These are phyloP conservation scores for Corynascus novoguineensis DNA, from an alignment of 495 filamentous ascomycete species.

Conservation along the genomic window DNA sequence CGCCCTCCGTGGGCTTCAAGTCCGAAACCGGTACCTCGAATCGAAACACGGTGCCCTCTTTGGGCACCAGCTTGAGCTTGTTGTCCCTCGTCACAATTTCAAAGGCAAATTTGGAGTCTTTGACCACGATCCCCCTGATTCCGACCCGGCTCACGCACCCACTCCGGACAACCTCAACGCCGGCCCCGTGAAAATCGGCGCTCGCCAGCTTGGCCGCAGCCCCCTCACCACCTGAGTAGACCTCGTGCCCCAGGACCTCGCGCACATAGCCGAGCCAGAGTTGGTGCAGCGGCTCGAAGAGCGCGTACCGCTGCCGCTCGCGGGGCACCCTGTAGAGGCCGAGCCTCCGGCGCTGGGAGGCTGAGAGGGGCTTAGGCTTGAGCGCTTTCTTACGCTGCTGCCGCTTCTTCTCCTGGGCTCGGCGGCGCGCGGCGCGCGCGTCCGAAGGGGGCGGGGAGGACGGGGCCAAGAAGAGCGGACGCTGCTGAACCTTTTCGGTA, in stretches of 20 bases:
- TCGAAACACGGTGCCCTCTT: constrained; percentile 81
- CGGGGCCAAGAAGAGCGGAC: constrained; percentile 73
- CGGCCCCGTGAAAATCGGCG: constrained; percentile 87
- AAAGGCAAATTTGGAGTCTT: constrained; percentile 82
- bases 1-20: constrained; percentile 12
- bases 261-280: constrained; percentile 83
- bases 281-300: constrained; percentile 68
- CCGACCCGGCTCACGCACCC: constrained; percentile 77
- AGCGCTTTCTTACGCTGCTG: constrained; percentile 51
- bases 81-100: constrained; percentile 70
- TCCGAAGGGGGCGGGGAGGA: constrained; percentile 59
- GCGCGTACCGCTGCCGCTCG: constrained; percentile 60
- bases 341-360: constrained; percentile 67
- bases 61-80: constrained; percentile 70
- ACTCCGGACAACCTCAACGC: constrained; percentile 76
- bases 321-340: constrained; percentile 68
- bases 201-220: constrained; percentile 63
- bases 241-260: constrained; percentile 56
- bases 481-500: constrained; percentile 73
- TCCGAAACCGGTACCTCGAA: constrained; percentile 57
- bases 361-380: constrained; percentile 73
- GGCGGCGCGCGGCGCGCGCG: constrained; percentile 60
- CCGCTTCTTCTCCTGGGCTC: constrained; percentile 49
- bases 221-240: constrained; percentile 39
- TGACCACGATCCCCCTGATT: constrained; percentile 75